Evolutionary conservation across 257 asterid genomes (phyloP), one percentile per base, ranked within the genome.

Genomic region (Nicotiana tabacum): DNA sequence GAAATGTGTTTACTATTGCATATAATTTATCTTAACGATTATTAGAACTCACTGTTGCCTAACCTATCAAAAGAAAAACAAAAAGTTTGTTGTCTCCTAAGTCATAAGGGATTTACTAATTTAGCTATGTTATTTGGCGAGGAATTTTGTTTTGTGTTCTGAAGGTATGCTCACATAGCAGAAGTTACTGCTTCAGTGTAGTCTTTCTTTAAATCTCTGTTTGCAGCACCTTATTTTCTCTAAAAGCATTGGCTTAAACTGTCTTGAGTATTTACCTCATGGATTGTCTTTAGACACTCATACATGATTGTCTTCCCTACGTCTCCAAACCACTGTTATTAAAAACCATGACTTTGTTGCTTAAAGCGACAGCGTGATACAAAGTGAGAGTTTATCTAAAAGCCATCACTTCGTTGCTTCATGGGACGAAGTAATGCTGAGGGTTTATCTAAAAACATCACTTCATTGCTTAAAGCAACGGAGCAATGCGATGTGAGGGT

Each of bases 171-270:
- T 39, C 33, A 2, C 3, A 21, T 37, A 69, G 78, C 18, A 39
- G 57, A 39, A 69, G 8, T 21, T 69, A 69, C 78, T 39, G 33
- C 78, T 69, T 10, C 77, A n/a, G 77, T 0, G 17, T 69, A 17
- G 11, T 69, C 77, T 43, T 43, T 43, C 51, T 8, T 43, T 18
- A 68, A 68, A 35, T 35, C 32, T 39, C 51, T 69, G 33, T 39
- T 68, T n/a, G 77, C 77, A 39, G 5, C 77, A 69, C 77, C 56
- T 37, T 39, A 39, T 46, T 69, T 69, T 11, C n/a, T 39, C 77
- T n/a, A 18, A 68, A 69, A 69, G 77, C 57, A 69, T 39, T 69
- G 77, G 77, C 57, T 39, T 69, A 39, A n/a, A 69, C 77, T 69
- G n/a, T 4, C 0, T 69, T 69, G 57, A 4, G 57, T 48, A 69